These are phyloP conservation scores for Trichoderma breve DNA, from an alignment of 2,329 filamentous ascomycete species.

Conservation along the genomic window DNA sequence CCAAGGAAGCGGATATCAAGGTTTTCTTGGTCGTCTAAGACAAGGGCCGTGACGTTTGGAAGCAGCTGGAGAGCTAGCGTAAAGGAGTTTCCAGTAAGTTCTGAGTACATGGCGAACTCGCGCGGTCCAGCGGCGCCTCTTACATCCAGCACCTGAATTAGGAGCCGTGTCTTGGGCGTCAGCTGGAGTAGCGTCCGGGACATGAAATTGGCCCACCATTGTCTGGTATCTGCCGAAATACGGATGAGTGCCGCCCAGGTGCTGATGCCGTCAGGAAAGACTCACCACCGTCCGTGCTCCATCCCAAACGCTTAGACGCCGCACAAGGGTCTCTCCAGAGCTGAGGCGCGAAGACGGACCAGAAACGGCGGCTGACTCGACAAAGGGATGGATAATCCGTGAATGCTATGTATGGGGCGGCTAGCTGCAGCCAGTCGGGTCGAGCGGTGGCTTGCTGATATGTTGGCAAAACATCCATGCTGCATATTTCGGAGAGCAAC, in stretches of 20 bases:
- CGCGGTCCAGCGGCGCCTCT: conserved; percentile 39
- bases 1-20: conserved; percentile 43
- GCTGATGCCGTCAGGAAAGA: neutral
- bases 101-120: conserved; percentile 41
- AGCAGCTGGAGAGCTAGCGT: conserved; percentile 39
- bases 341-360: conserved; percentile 48
- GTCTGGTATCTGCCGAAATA: conserved; percentile 40
- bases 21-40: conserved; percentile 48
- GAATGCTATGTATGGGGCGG: conserved; percentile 44
- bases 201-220: conserved; percentile 50
- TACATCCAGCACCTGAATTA: conserved; percentile 50
- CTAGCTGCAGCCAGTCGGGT: conserved; percentile 50
- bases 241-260: neutral
- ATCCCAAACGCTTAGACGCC: conserved; percentile 38
- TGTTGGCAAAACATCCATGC: conserved; percentile 43
- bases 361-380: conserved; percentile 48
- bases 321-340: conserved; percentile 53
- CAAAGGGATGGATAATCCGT: conserved; percentile 47
- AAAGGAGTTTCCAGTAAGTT: conserved; percentile 40
- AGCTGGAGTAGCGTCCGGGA: conserved; percentile 37
- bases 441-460: conserved; percentile 50
- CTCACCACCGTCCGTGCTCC: conserved; percentile 48
- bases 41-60: conserved; percentile 44
- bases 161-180: conserved; percentile 39
- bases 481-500: conserved; percentile 25